Evolutionary conservation across 768 basidiomycete species (phyloP), one percentile per base, ranked within the genome.

Genomic region (Termitomyces sp.): DNA sequence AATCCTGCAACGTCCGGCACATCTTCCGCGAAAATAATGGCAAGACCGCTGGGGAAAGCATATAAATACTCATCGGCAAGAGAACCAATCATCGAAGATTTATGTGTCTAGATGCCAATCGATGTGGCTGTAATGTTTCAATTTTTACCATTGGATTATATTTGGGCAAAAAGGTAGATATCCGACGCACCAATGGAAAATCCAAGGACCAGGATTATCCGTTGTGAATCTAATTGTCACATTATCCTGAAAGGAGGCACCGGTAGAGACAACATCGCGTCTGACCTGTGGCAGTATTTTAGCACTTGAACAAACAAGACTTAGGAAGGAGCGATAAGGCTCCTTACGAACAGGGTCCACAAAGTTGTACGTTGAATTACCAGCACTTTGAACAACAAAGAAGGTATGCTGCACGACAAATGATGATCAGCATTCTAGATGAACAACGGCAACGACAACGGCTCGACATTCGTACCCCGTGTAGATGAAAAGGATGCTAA

Each of bases 181-280:
- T 16, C 16, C 5, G 26, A 59, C 72, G 14, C 23, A 76, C 76
- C 81, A 82, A 62, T 82, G 81, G 30, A 82, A 59, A 52, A 80
- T 71, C 80, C 79, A 82, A 5, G 79, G 78, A 3, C 82, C 82
- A 38, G 81, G 66, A 58, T 82, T 82, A 52, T 82, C 77, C 1
- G 82, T 82, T 1, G 65, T 68, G 66, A 83, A 83, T 1, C 83
- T 72, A 58, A 85, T 75, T 0, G 78, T 77, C 20, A 78, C 75
- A 56, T 74, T 75, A 59, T 74, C 73, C 1, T 69, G 72, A 0
- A 59, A 56, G 0, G 50, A 36, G 5, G 55, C 48, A 4, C 77
- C 79, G 16, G 67, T 67, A 51, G 64, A 72, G 43, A 74, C 73
- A 0, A 74, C 73, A 56, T 76, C 75, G 16, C 75, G 67, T 7